Evolutionary conservation across 306 rosid species (phyloP).

Genomic region (Fragaria ananassa): DNA sequence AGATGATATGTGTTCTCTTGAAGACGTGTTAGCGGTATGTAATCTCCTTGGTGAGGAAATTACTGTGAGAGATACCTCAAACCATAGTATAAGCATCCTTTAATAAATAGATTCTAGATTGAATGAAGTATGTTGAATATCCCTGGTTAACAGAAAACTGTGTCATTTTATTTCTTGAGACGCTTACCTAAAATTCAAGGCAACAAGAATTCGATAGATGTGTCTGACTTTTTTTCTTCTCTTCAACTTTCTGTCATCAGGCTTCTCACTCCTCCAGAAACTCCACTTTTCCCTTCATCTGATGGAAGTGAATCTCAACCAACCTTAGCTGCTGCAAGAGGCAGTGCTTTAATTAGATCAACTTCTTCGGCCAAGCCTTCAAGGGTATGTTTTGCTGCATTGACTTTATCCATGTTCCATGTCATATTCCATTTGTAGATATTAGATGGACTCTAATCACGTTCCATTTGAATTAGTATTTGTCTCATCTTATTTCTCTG

Average conservation of each 20-base stretch:
- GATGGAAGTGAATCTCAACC: slow-evolving; percentile 57
- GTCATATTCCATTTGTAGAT: background rate
- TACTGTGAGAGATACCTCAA: background rate
- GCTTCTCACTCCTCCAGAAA: slow-evolving; percentile 99
- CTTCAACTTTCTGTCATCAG: slow-evolving; percentile 38
- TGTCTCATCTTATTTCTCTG: slow-evolving; percentile 22
- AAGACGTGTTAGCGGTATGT: background rate
- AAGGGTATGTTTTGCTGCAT: slow-evolving; percentile 51
- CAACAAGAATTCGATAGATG: background rate
- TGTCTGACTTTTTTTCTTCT: background rate
- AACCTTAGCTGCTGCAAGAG: slow-evolving; percentile 47
- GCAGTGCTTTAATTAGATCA: slow-evolving; percentile 55
- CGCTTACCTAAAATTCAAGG: background rate
- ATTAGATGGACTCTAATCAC: background rate
- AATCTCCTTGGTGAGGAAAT: background rate
- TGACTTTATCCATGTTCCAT: slow-evolving; percentile 12
- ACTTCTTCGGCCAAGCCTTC: slow-evolving; percentile 70
- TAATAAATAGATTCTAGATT: background rate
- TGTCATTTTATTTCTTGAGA: background rate
- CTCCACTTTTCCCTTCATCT: slow-evolving; percentile 71
- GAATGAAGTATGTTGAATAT: background rate
- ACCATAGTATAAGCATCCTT: background rate
- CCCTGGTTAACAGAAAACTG: background rate
- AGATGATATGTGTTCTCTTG: background rate
- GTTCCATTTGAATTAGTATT: background rate